Conservation (phyloP, 129 eudicot species). For the Tagetes erecta region DNA sequence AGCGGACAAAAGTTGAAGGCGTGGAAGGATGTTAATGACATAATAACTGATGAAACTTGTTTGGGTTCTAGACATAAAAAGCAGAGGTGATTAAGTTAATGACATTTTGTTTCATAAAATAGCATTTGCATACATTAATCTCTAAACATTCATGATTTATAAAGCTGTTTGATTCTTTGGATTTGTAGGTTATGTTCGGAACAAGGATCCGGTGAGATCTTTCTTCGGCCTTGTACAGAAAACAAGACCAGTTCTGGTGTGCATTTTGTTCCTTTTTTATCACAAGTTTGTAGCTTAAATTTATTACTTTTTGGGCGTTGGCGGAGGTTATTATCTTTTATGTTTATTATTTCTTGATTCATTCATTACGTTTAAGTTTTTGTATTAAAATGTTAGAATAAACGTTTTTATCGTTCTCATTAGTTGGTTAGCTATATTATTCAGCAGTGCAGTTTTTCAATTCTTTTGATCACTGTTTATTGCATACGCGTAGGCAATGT, state of each 20-base stretch:
- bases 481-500: conserved; percentile 37
- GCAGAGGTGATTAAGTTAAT: conserved; percentile 4
- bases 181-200: conserved; percentile 32
- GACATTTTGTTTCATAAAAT: neutral
- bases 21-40: conserved; percentile 13
- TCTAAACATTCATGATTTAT: conserved; percentile 2
- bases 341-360: too few relatives aligned
- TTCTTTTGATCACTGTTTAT: conserved; percentile 33
- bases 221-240: conserved; percentile 37
- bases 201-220: conserved; percentile 43
- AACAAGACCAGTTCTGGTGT: conserved; percentile 37
- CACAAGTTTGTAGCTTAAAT: neutral
- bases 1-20: conserved; percentile 6
- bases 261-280: conserved; percentile 35
- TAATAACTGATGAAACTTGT: neutral
- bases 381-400: too few relatives aligned
- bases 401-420: too few relatives aligned
- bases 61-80: conserved; percentile 16
- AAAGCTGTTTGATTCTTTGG: conserved; percentile 28
- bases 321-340: too few relatives aligned
- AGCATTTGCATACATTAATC: neutral
- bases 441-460: conserved; percentile 22
- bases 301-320: too few relatives aligned
- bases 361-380: neutral
- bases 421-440: too few relatives aligned